phyloP scores from a whole-genome alignment of 495 filamentous ascomycete species.

The Daldinia bambusicola region DNA sequence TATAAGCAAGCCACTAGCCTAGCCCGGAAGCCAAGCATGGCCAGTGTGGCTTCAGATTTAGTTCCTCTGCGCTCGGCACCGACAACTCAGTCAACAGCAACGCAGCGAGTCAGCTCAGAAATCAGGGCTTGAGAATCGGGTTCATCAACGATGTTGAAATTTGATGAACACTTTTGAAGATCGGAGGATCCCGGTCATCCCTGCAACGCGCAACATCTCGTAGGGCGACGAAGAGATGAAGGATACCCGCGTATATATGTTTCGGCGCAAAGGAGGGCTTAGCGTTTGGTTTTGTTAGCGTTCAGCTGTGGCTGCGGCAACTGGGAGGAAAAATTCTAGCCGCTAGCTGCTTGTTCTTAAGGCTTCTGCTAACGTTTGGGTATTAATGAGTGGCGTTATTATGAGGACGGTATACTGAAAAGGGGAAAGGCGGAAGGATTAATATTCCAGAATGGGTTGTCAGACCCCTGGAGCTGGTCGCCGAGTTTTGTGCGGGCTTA shows the following conservation, averaged over 20 bases:
- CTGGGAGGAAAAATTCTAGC: conserved; percentile 3
- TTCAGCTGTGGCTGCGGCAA: conserved; percentile 8
- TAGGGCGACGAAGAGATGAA: neutral
- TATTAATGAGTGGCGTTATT: conserved; percentile 9
- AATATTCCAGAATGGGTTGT: neutral
- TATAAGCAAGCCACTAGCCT: conserved; percentile 33
- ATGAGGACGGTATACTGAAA: neutral
- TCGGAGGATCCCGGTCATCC: neutral
- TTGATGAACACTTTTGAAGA: neutral
- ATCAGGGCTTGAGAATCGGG: conserved; percentile 20
- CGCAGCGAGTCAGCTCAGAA: neutral
- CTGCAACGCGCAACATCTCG: neutral
- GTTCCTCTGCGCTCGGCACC: conserved; percentile 35
- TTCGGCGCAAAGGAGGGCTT: conserved; percentile 29
- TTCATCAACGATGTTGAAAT: neutral
- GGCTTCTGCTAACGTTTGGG: neutral
- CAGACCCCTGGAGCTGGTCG: conserved; percentile 3
- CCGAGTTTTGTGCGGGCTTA: conserved; percentile 31
- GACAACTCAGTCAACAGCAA: conserved; percentile 24
- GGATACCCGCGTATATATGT: neutral
- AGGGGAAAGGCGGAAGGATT: neutral
- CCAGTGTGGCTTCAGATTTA: conserved; percentile 42
- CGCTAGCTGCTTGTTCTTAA: neutral
- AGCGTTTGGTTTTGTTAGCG: conserved; percentile 5
- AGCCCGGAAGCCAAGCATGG: conserved; percentile 22